Evolutionary conservation across 2,329 filamentous ascomycete genomes (phyloP).

Genomic region (Colletotrichum sp.): DNA sequence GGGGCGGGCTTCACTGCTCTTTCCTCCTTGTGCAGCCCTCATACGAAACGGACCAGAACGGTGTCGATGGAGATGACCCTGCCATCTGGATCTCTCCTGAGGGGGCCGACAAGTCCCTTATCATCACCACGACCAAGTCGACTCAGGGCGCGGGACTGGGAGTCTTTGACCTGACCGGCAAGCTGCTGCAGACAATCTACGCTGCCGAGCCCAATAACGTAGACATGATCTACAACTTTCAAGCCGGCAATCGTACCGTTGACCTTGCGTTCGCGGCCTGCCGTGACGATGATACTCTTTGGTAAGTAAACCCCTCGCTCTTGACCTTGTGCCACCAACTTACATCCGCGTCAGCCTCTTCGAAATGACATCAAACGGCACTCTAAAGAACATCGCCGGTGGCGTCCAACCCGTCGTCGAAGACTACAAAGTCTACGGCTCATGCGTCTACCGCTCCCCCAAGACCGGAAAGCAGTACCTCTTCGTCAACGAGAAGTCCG

Average conservation of each 20-base stretch:
- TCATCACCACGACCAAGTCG: constrained; percentile 59
- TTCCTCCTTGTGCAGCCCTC: constrained; percentile 46
- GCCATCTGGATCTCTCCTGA: constrained; percentile 53
- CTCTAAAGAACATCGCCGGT: constrained; percentile 45
- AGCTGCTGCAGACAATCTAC: constrained; percentile 46
- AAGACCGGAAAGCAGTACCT: constrained; percentile 54
- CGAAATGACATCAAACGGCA: constrained; percentile 51
- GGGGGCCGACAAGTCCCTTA: constrained; percentile 44
- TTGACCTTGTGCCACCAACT: no score
- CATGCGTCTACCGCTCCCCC: constrained; percentile 54
- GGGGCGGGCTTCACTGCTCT: constrained; percentile 50
- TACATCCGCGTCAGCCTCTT: constrained; percentile 41
- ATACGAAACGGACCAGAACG: constrained; percentile 48
- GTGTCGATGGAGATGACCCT: constrained; percentile 51
- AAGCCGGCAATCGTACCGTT: constrained; percentile 44
- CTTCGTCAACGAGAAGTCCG: constrained; percentile 59
- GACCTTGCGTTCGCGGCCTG: constrained; percentile 58
- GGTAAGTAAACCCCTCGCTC: no score
- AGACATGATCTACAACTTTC: constrained; percentile 56
- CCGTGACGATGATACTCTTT: constrained; percentile 55
- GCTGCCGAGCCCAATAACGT: constrained; percentile 59
- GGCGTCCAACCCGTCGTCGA: constrained; percentile 50
- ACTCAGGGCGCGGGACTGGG: constrained; percentile 51
- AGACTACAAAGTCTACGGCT: constrained; percentile 55
- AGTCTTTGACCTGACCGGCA: constrained; percentile 54